phyloP scores from a whole-genome alignment of 2,329 filamentous ascomycete species.

The Aureobasidium leucospermi region DNA sequence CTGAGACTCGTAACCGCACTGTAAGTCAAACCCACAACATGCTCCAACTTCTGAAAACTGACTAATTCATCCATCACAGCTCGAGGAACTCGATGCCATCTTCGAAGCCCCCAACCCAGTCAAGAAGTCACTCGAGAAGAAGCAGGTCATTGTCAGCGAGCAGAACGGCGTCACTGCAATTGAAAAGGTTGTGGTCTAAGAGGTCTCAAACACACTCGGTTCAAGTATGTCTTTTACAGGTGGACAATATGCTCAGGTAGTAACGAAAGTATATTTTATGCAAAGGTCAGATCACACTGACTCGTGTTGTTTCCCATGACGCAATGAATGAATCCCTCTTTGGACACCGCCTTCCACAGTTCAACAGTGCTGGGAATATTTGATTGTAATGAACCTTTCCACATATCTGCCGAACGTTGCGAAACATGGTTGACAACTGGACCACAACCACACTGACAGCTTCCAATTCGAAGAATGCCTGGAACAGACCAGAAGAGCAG shows the following conservation, averaged over 20 bases:
- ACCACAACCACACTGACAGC: too few species aligned
- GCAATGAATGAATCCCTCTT: not conserved
- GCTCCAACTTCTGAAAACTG: not conserved
- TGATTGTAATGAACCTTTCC: too few species aligned
- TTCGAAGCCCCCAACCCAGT: conserved; percentile 22
- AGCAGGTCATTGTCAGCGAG: conserved; percentile 23
- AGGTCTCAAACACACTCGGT: too few species aligned
- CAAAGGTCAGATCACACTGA: not conserved
- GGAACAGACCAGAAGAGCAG: not conserved
- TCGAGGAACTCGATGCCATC: conserved; percentile 24
- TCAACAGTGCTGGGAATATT: not conserved
- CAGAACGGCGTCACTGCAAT: conserved; percentile 19
- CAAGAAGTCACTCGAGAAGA: conserved; percentile 24
- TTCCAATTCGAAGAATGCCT: too few species aligned
- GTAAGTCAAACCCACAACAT: not conserved
- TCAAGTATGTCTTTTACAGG: not conserved
- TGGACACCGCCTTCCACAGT: not conserved
- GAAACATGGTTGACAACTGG: too few species aligned
- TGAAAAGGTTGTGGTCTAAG: conserved; percentile 4
- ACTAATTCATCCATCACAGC: not conserved
- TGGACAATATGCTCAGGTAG: not conserved
- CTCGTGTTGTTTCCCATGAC: not conserved
- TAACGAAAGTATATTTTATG: not conserved
- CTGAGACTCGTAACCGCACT: conserved; percentile 33
- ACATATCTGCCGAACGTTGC: too few species aligned